These are phyloP conservation scores for Atkinsonella hypoxylon DNA, from an alignment of 2,329 filamentous ascomycete species.

Conservation along the genomic window DNA sequence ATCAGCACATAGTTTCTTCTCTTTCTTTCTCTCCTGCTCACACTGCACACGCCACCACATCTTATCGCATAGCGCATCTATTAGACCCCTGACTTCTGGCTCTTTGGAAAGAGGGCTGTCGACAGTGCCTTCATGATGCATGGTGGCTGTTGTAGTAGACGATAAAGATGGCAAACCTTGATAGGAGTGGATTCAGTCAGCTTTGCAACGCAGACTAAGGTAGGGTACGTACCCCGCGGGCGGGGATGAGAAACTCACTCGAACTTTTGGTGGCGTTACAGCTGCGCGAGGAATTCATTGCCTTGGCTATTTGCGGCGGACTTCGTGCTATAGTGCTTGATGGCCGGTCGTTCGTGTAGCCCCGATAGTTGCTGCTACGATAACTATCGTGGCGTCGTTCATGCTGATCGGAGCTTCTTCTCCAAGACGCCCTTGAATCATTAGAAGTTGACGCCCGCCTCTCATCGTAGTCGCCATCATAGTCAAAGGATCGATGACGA, in stretches of 20 bases:
- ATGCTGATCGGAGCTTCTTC: not conserved
- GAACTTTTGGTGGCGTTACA: not conserved
- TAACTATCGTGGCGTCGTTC: not conserved
- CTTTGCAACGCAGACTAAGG: not conserved
- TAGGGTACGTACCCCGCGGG: too few relatives aligned
- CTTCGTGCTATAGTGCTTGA: not conserved
- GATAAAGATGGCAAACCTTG: constrained; percentile 1
- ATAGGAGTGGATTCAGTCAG: not conserved
- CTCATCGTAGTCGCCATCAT: not conserved
- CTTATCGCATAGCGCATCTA: constrained; percentile 14
- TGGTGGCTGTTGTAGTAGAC: not conserved
- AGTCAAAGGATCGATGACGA: not conserved
- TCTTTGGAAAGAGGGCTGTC: not conserved
- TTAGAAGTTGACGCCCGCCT: not conserved
- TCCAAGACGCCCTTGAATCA: not conserved
- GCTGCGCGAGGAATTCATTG: not conserved
- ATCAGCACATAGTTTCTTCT: constrained; percentile 9
- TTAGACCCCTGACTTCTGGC: constrained; percentile 7
- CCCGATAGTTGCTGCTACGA: not conserved
- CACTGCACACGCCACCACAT: constrained; percentile 10
- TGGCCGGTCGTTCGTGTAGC: not conserved
- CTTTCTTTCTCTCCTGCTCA: constrained; percentile 10
- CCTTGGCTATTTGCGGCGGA: not conserved
- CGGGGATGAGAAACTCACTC: not conserved
- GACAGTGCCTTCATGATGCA: constrained; percentile 1